Percentiles rank a stretch among this genome's conserved stretches.
These are phyloP conservation scores for Penicillium corylophilum DNA, from an alignment of 2,329 filamentous ascomycete species.

Conservation along the genomic window DNA sequence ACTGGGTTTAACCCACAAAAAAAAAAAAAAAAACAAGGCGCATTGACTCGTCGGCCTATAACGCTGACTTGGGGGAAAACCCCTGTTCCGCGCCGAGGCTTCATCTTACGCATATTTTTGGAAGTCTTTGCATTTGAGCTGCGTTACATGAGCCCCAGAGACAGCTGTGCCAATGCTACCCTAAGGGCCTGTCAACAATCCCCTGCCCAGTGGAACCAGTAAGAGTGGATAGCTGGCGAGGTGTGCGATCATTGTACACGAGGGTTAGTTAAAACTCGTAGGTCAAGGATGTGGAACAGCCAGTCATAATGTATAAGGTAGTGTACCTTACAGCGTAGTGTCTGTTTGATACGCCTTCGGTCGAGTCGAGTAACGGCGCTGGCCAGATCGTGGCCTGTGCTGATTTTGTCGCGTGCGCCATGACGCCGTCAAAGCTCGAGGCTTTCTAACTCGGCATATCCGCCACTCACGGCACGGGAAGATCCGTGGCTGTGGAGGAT, in stretches of 20 bases:
- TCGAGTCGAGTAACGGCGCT: neutral
- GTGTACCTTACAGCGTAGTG: neutral
- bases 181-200: neutral
- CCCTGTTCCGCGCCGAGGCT: neutral
- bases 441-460: neutral
- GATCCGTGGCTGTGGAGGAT: constrained; percentile 4
- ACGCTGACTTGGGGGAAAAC: neutral
- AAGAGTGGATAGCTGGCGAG: neutral
- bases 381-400: neutral
- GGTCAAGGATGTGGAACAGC: neutral
- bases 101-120: neutral
- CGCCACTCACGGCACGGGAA: neutral
- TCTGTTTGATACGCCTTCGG: neutral
- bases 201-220: neutral
- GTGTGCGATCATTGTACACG: neutral
- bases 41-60: neutral
- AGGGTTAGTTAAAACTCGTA: neutral
- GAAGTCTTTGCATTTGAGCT: neutral
- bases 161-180: neutral
- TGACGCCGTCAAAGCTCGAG: neutral
- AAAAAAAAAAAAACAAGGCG: neutral
- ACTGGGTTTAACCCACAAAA: neutral
- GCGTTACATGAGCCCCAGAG: neutral
- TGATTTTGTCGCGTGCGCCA: neutral
- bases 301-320: neutral